Base-by-base conservation (phyloP, 2,329 filamentous ascomycete genomes). In the Trichoderma sp. region DNA sequence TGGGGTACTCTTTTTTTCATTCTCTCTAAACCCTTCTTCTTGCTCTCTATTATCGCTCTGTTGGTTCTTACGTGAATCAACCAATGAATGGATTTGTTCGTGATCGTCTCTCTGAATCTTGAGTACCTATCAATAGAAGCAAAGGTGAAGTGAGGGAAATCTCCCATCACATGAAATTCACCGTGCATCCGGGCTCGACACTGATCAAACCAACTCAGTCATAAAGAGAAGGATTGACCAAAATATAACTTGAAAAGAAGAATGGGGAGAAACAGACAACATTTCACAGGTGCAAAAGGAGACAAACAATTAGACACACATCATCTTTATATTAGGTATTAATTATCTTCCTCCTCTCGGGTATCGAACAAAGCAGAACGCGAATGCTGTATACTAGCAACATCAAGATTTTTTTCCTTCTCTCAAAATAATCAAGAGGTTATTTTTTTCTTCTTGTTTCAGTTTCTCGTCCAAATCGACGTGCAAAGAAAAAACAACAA, bases 251-350 rank as follows among this genome's bases (percentile, higher is more conserved):
- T 14, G n/a, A 28, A 45, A 15, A 58, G 21, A 21, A 48, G 7
- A 39, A n/a, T n/a, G n/a, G 19, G 9, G 9, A 59, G 21, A 12
- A 24, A 34, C 10, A 6, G 26, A 7, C 6, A 21, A n/a, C 7
- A 3, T 34, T 55, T 62, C 50, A 55, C 59, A 30, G 4, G 4
- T 34, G 34, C 26, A 50, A 39, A 56, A 21, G 7, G 34, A 30
- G 28, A 14, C n/a, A 7, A 63, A 65, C 72, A 21, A 19, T 69
- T 26, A 41, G 73, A 74, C 74, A 78, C 72, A 73, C 72, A 76
- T 71, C 74, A 76, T 67, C 74, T 75, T 72, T 78, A 62, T 78
- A 79, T 78, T 79, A 80, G 72, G 71, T 79, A 79, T 79, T 79
- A 78, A 71, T 73, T 76, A 77, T 76, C 74, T 75, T 39, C 72